phyloP scores from a whole-genome alignment of 768 basidiomycete genomes.

The Royoungia palumana region DNA sequence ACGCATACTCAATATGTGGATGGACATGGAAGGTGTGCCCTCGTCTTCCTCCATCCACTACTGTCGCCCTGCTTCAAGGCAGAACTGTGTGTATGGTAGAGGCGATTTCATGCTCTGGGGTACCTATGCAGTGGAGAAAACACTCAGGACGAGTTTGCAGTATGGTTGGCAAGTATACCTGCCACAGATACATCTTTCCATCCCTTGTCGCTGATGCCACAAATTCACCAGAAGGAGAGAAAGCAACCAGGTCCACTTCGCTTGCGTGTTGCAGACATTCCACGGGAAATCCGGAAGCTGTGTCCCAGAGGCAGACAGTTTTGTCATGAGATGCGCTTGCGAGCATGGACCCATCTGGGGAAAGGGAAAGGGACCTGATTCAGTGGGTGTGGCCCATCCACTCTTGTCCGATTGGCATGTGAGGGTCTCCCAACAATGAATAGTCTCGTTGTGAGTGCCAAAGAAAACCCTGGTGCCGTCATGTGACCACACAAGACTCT shows the following conservation, averaged over 20 bases:
- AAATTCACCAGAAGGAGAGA: slow-evolving; percentile 9
- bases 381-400: slow-evolving; percentile 14
- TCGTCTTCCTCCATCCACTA: too few relatives aligned
- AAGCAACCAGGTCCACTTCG: neutral
- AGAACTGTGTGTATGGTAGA: too few relatives aligned
- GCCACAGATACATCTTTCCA: slow-evolving; percentile 2
- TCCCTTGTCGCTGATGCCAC: neutral
- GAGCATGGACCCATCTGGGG: neutral
- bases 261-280: neutral
- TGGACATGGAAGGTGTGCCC: too few relatives aligned
- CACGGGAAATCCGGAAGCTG: neutral
- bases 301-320: slow-evolving; percentile 6
- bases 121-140: too few relatives aligned
- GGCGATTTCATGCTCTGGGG: too few relatives aligned
- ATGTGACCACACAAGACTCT: slow-evolving; percentile 8
- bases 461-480: slow-evolving; percentile 12
- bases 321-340: slow-evolving; percentile 1
- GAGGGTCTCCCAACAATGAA: slow-evolving; percentile 2
- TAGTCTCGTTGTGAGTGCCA: neutral
- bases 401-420: slow-evolving; percentile 2
- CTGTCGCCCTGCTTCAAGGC: too few relatives aligned
- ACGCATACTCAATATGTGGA: too few relatives aligned
- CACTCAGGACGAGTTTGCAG: too few relatives aligned
- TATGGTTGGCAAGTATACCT: too few relatives aligned
- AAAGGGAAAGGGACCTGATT: neutral